Percentiles rank a stretch among this genome's conserved stretches.
phyloP scores from a whole-genome alignment of 1,139 yeast genomes.

The Pichia kudriavzevii region DNA sequence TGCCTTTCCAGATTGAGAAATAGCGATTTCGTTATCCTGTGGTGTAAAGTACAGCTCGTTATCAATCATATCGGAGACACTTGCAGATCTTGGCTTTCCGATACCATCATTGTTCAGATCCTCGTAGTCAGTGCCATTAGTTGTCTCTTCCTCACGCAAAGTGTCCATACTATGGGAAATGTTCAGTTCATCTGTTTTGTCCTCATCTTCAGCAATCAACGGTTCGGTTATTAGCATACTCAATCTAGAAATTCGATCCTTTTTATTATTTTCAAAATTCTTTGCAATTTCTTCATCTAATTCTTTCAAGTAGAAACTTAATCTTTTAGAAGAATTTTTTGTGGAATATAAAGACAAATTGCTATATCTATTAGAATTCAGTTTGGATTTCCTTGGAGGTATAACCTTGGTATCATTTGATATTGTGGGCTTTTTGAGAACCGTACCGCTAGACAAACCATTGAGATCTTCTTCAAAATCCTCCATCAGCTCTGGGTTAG shows the following conservation, averaged over 20 bases:
- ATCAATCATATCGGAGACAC: slow-evolving; percentile 15
- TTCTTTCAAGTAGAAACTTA: slow-evolving; percentile 41
- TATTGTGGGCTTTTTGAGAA: slow-evolving; percentile 17
- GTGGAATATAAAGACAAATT: slow-evolving; percentile 66
- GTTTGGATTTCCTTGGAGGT: slow-evolving; percentile 6
- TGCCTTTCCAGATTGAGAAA: not conserved
- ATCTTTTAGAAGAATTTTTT: slow-evolving; percentile 54
- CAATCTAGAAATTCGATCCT: slow-evolving; percentile 13
- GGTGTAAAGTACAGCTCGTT: slow-evolving; percentile 23
- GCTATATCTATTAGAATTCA: slow-evolving; percentile 55
- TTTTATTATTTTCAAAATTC: slow-evolving; percentile 18
- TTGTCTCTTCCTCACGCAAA: slow-evolving; percentile 21
- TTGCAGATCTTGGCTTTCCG: slow-evolving; percentile 15
- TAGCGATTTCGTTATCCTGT: slow-evolving; percentile 1
- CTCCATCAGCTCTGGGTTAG: slow-evolving; percentile 3
- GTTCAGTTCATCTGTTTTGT: slow-evolving; percentile 2
- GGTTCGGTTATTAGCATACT: slow-evolving; percentile 14
- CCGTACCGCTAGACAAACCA: slow-evolving; percentile 17
- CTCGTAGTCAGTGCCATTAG: slow-evolving; percentile 15
- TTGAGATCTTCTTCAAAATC: slow-evolving; percentile 16
- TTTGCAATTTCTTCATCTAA: slow-evolving; percentile 27
- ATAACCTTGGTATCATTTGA: not conserved
- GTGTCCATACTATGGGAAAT: slow-evolving; percentile 11
- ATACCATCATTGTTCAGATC: not conserved
- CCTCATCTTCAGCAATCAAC: slow-evolving; percentile 8